phyloP scores from a whole-genome alignment of 371 early-diverging fungal species.

The Circinella umbellata region DNA sequence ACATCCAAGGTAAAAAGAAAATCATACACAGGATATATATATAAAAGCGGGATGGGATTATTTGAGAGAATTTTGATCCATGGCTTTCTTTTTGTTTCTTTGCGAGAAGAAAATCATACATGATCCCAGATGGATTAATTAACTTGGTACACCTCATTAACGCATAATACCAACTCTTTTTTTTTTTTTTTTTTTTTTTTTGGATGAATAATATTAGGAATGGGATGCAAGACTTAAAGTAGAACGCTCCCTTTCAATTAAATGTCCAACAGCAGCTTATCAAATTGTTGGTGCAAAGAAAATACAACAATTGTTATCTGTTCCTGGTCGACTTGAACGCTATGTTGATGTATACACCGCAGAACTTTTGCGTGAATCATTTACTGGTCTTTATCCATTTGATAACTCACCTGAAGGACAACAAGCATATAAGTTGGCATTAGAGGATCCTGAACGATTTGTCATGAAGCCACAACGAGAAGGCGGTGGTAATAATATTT shows the following conservation, averaged over 20 bases:
- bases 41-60: too few relatives aligned
- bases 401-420: constrained; percentile 74
- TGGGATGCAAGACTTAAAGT: constrained; percentile 87
- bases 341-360: constrained; percentile 64
- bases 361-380: constrained; percentile 68
- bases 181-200: constrained; percentile 3
- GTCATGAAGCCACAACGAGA: constrained; percentile 98
- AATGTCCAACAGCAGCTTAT: constrained; percentile 91
- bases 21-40: too few relatives aligned
- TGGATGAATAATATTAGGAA: constrained; percentile 46
- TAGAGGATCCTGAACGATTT: constrained; percentile 65
- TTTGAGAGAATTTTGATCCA: too few relatives aligned
- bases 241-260: constrained; percentile 85
- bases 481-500: constrained; percentile 97
- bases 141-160: too few relatives aligned
- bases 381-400: constrained; percentile 91
- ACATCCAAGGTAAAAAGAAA: constrained; percentile 54
- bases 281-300: constrained; percentile 97
- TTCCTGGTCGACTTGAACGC: constrained; percentile 81
- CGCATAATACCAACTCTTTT: not conserved
- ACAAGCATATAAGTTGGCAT: constrained; percentile 69
- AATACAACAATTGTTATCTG: constrained; percentile 91
- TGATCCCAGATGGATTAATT: too few relatives aligned
- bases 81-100: too few relatives aligned
- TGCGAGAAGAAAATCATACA: too few relatives aligned